Base-by-base conservation (phyloP, 345 rosid species). In the Sonneratia alba region DNA sequence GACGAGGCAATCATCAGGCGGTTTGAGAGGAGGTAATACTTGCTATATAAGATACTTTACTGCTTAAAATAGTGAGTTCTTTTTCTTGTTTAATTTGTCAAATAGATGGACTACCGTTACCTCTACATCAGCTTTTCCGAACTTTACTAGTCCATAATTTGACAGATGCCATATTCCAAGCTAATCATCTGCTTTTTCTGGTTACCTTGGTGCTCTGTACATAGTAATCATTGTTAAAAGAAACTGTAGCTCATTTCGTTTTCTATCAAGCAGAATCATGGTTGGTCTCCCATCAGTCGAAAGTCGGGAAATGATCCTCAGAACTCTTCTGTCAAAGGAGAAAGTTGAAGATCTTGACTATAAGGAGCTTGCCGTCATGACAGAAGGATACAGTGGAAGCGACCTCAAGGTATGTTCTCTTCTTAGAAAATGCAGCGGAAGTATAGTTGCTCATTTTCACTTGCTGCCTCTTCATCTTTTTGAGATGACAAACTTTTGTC, bases 1-100 rank as follows among this genome's bases (percentile, higher is more conserved):
- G 98, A 96, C 78, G 99, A 96, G 81, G 99, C 99, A 70, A 92
- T 96, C 79, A 95, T 92, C 70, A 92, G 99, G 89, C 91, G 96
- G 57, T 95, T 95, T 76, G 99, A 95, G 77, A 77, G 97, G 77
- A 95, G 99, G 98, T 90, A 76, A 40, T 45, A 42, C 68, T 49
- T 9, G 37, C 71, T 49, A 38, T 34, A 51, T 48, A 66, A 71
- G 43, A 40, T 1, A 40, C 43, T 40, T 40, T 40, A 4, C 48
- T 40, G 7, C 43, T 40, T 40, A 40, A 8, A 40, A 8, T 40
- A 40, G 9, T 40, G 43, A 40, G 43, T 4, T 40, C 43, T 40
- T 40, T 40, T 8, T 40, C 9, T 4, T 40, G 32, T 40, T 40
- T 40, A 40, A 40, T 40, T 40, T 40, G 43, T 40, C 43, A 40